Percentiles rank a stretch among this genome's conserved stretches.
Evolutionary conservation across 2,329 filamentous ascomycete genomes (phyloP).

Genomic region (Purpureocillium takamizusanense): DNA sequence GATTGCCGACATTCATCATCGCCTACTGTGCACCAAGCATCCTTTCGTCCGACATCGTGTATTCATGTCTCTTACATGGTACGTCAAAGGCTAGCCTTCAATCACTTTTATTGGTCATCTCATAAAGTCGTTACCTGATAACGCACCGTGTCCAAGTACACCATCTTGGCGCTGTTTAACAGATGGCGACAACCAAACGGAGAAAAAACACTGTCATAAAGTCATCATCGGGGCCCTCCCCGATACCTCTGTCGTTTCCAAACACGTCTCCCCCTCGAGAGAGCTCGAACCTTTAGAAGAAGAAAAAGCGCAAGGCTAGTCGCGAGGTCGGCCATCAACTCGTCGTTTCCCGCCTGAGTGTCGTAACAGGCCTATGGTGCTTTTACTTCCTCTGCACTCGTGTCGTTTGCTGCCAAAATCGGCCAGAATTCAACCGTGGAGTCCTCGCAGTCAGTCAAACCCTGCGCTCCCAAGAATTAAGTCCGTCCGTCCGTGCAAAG

Average conservation of each 20-base stretch:
- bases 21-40: no score
- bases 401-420: constrained; percentile 13
- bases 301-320: constrained; percentile 12
- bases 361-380: constrained; percentile 25
- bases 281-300: constrained; percentile 7
- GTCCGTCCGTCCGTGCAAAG: constrained; percentile 29
- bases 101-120: constrained; percentile 29
- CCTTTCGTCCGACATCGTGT: no score
- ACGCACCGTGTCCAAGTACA: constrained; percentile 25
- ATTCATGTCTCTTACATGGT: neutral
- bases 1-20: no score
- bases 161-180: constrained; percentile 19
- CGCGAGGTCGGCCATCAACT: constrained; percentile 14
- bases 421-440: constrained; percentile 8
- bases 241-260: constrained; percentile 15
- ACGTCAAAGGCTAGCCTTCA: constrained; percentile 3
- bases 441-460: constrained; percentile 13
- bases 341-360: constrained; percentile 23
- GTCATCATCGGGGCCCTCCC: constrained; percentile 23
- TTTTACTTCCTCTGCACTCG: constrained; percentile 19
- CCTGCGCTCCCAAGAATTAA: constrained; percentile 18
- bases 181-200: constrained; percentile 12
- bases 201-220: constrained; percentile 20
- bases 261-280: constrained; percentile 11
- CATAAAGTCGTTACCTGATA: constrained; percentile 30